Evolutionary conservation across 2,329 filamentous ascomycete genomes (phyloP).

Genomic region (Xylariaceae sp.): DNA sequence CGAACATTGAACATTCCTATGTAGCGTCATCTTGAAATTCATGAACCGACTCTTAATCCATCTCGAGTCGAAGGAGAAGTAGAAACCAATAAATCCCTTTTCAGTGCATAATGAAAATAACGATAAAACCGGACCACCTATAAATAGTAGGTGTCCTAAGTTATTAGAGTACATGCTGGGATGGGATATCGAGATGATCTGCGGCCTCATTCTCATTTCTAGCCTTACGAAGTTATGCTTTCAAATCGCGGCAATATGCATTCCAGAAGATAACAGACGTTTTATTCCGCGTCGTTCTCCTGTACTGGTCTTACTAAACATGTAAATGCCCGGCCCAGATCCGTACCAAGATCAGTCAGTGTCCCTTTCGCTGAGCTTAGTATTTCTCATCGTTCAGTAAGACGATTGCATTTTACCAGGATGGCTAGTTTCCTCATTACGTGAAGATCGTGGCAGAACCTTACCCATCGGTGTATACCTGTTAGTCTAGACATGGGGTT

Average conservation of each 20-base stretch:
- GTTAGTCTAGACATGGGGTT: too few species aligned
- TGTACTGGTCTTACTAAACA: slow-evolving; percentile 4
- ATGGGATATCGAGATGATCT: slow-evolving; percentile 2
- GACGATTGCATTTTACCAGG: slow-evolving; percentile 12
- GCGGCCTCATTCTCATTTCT: neutral
- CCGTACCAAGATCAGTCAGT: neutral
- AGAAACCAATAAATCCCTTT: too few species aligned
- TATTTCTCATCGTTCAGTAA: neutral
- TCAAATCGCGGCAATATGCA: slow-evolving; percentile 17
- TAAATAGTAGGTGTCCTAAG: too few species aligned
- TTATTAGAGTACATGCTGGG: too few species aligned
- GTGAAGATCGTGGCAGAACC: neutral
- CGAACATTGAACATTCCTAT: too few species aligned
- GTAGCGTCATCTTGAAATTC: too few species aligned
- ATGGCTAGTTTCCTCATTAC: slow-evolving; percentile 1
- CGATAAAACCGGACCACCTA: too few species aligned
- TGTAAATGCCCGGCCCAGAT: slow-evolving; percentile 4
- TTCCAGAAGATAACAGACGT: slow-evolving; percentile 10
- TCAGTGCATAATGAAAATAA: too few species aligned
- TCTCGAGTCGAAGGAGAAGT: too few species aligned
- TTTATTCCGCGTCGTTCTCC: slow-evolving; percentile 5
- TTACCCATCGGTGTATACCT: too few species aligned
- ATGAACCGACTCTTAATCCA: too few species aligned
- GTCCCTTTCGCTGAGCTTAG: neutral
- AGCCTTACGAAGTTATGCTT: slow-evolving; percentile 3